Conservation (phyloP, 2,329 filamentous ascomycete species). For the Fusarium sp. region DNA sequence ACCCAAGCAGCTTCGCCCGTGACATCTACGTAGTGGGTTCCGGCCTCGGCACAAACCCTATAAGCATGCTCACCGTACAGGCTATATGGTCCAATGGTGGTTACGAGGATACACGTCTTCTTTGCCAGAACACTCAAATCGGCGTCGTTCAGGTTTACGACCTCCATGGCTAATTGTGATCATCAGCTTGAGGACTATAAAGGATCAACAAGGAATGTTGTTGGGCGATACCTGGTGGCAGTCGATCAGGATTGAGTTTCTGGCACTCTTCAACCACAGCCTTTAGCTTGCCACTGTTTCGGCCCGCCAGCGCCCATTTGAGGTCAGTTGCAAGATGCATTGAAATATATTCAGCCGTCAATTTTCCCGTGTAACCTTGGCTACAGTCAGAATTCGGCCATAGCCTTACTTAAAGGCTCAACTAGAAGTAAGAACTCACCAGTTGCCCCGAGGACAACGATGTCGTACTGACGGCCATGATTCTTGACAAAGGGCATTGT, state of each 20-base stretch:
- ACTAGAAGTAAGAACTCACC: conserved; percentile 52
- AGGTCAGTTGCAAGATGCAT: conserved; percentile 77
- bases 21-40: conserved; percentile 73
- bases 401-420: background rate
- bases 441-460: conserved; percentile 68
- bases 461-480: conserved; percentile 65
- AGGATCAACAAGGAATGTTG: background rate
- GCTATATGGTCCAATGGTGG: conserved; percentile 69
- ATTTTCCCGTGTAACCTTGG: conserved; percentile 83
- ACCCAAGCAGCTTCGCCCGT: conserved; percentile 71
- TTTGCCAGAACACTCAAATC: conserved; percentile 61
- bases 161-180: conserved; percentile 59
- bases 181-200: background rate
- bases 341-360: conserved; percentile 80
- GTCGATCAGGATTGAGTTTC: conserved; percentile 73
- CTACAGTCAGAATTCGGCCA: conserved; percentile 14
- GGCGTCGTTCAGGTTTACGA: conserved; percentile 58
- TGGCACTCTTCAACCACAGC: conserved; percentile 74
- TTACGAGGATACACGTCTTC: conserved; percentile 67
- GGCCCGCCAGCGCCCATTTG: conserved; percentile 89
- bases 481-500: conserved; percentile 58
- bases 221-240: conserved; percentile 69
- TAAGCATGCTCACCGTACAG: conserved; percentile 67
- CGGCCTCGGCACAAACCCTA: conserved; percentile 69
- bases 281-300: conserved; percentile 80